Evolutionary conservation across 164 flowering plant species (phyloP), one percentile per base, ranked within the genome.

Genomic region (Tinospora cordifolia): DNA sequence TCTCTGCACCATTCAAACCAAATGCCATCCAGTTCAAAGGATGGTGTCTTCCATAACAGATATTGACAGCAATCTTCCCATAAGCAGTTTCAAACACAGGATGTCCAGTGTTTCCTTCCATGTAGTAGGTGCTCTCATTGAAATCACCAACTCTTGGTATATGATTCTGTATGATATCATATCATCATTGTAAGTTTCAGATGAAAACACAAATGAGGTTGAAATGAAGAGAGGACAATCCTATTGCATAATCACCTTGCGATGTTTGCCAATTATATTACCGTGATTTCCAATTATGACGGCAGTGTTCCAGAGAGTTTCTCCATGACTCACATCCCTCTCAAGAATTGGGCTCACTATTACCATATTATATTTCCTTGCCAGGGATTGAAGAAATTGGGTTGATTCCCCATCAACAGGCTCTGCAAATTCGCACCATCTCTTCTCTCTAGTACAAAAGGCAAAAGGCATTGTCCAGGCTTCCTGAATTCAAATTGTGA

Each of bases 401-500:
- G 95, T 92, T 38, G 97, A 88, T 77, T 94, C 99, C 63, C 97
- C 99, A 71, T 92, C 87, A 67, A 84, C 79, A 60, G 96, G 89
- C 87, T 92, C 98, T 2, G 98, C 96, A 81, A 94, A 94, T 78
- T 92, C 97, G 78, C 97, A 89, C 99, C 99, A 94, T 69, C 87
- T 84, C 84, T 92, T 94, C 84, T 94, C 99, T 38, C 99, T 83
- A 5, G 99, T 94, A 78, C 99, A 94, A 76, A 94, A 91, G 63
- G 90, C 99, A 83, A 94, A 94, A 22, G 97, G 99, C 97, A 92
- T 94, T 72, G 74, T 90, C 99, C 97, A 92, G 66, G 93, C 93
- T 78, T 94, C 99, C 98, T 93, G 82, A 38, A 72, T 69, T 58
- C 25, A 63, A 38, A 73, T 21, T 41, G 46, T 1, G 46, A 34